Percentiles rank a stretch among this genome's conserved stretches.
Conservation (phyloP, 73 alveolate genomes). For the Paramecium octaurelia region DNA sequence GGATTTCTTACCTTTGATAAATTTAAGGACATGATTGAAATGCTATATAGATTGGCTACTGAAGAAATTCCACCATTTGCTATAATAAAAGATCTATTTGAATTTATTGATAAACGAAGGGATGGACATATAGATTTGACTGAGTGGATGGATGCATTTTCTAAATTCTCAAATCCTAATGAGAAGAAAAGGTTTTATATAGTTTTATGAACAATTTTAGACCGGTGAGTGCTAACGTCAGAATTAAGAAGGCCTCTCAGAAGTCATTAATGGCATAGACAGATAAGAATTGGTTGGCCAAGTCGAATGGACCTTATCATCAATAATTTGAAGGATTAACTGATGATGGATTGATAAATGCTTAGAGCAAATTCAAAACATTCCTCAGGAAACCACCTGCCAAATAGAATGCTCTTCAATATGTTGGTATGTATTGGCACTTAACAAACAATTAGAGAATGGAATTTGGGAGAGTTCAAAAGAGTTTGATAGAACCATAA, state of each 20-base stretch:
- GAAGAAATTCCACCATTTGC: constrained; percentile 89
- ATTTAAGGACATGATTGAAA: constrained; percentile 67
- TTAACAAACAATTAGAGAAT: background rate
- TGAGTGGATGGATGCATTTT: constrained; percentile 92
- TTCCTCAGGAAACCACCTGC: constrained; percentile 5
- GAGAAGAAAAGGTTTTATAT: constrained; percentile 59
- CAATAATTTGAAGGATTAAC: background rate
- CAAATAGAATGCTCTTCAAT: background rate
- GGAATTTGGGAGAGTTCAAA: constrained; percentile 76
- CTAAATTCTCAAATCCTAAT: constrained; percentile 49
- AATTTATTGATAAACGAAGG: constrained; percentile 90
- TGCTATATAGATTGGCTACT: constrained; percentile 76
- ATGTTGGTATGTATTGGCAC: background rate
- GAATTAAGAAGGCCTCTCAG: background rate
- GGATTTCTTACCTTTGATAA: constrained; percentile 73
- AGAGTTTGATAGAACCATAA: constrained; percentile 67
- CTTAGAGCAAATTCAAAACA: constrained; percentile 26
- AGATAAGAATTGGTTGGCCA: background rate
- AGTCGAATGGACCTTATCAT: background rate
- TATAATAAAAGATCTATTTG: constrained; percentile 87
- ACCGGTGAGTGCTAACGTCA: constrained; percentile 16
- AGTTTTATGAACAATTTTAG: background rate
- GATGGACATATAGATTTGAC: constrained; percentile 92
- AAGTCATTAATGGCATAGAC: background rate
- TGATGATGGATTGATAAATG: constrained; percentile 47